Evolutionary conservation across 2,329 filamentous ascomycete species (phyloP), one percentile per base, ranked within the genome.

Genomic region (Trichoderma harzianum): DNA sequence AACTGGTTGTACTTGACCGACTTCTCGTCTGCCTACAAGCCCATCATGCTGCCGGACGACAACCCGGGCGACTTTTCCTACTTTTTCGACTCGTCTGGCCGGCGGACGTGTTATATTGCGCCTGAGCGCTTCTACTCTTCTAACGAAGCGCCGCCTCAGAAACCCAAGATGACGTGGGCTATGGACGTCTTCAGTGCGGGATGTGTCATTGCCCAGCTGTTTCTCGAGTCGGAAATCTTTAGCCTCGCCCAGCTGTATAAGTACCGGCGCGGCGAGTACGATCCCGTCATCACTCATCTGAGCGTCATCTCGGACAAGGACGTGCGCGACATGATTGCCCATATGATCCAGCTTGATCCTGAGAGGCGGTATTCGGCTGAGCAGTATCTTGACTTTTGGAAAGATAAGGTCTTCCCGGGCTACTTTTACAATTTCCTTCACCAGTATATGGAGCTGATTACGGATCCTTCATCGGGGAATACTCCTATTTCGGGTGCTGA

Each of bases 1-100:
- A 98, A 98, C 83, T 99, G 97, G 96, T 87, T 99, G 2, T 99
- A 98, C 80, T 87, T 99, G 47, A 92, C 95, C n/a, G 96, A 99
- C 81, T 99, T 98, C 80, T 97, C 95, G 5, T 94, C 95, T 0
- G 92, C 93, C 0, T 98, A 97, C 84, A 99, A 99, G 79, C 96
- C 95, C 12, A 93, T 95, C 6, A 93, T 94, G 80, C 86, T 99
- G 3, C 96, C 96, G 3, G 95, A 98, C 80, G 95, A 99, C 78
- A 98, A 99, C 78, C 96, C 96, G 1, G 95, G 94, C 18, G 94
- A 98, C 77, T 99, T 98, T 78, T 97, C 95, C 1, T 98, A 98
- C 81, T 99, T 95, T 79, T 99, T 98, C 77, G 96, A 99, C 78
- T 94, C 93, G 0, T 97, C 95, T 5, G 94, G 94, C 7, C 89